Evolutionary conservation across 306 rosid genomes (phyloP).

Genomic region (Lathyrus oleraceus): DNA sequence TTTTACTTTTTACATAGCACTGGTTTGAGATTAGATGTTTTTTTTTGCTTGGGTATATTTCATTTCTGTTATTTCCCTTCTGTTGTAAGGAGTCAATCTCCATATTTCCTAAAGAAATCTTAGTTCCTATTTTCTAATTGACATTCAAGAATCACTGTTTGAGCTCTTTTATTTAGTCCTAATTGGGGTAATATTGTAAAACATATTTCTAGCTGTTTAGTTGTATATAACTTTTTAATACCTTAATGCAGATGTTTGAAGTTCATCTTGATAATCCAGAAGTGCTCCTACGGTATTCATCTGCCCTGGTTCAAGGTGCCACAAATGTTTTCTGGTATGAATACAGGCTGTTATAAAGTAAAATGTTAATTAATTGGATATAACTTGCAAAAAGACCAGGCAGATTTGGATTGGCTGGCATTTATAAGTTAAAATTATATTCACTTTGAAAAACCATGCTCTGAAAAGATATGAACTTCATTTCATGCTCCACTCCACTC

Average conservation of each 20-base stretch:
- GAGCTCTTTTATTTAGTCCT: not conserved
- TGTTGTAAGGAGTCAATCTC: conserved; percentile 8
- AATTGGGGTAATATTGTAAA: conserved; percentile 13
- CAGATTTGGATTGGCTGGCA: conserved; percentile 23
- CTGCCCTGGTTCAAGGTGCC: conserved; percentile 98
- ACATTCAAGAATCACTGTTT: not conserved
- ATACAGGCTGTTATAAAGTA: not conserved
- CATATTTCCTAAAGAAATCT: not conserved
- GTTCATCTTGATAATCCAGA: conserved; percentile 77
- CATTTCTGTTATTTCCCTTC: conserved; percentile 21
- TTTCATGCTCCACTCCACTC: conserved; percentile 18
- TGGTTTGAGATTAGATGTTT: conserved; percentile 23
- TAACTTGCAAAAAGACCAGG: conserved; percentile 11
- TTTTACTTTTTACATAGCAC: conserved; percentile 2
- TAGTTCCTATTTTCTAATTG: not conserved
- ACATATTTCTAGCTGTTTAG: conserved; percentile 23
- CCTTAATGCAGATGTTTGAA: conserved; percentile 80
- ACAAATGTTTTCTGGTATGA: conserved; percentile 95
- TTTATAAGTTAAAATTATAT: not conserved
- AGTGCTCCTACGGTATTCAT: conserved; percentile 92
- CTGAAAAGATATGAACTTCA: conserved; percentile 16
- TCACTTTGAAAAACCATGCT: conserved; percentile 9
- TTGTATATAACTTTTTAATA: conserved; percentile 26
- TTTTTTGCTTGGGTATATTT: conserved; percentile 1
- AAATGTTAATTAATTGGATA: conserved; percentile 1